Evolutionary conservation across 495 filamentous ascomycete species (phyloP).

Genomic region (Aspergillus nanangensis): DNA sequence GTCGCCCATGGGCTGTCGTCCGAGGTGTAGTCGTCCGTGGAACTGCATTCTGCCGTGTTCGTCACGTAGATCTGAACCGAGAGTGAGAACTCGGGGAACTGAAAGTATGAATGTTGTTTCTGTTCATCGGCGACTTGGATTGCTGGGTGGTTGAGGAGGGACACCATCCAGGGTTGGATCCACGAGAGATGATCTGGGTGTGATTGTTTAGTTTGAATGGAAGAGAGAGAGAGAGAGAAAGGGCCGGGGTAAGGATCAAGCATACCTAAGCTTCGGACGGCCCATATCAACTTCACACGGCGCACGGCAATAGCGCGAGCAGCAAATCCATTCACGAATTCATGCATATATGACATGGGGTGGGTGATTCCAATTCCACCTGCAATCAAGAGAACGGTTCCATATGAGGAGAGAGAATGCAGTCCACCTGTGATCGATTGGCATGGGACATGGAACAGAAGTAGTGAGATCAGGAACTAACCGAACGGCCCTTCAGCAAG

Average conservation of each 20-base stretch:
- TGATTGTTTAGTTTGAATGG: background rate
- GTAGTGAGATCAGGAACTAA: conserved; percentile 12
- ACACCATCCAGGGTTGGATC: conserved; percentile 42
- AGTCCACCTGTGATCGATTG: conserved; percentile 34
- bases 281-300: conserved; percentile 36
- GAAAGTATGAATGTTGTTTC: conserved; percentile 28
- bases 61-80: conserved; percentile 35
- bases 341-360: conserved; percentile 49
- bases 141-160: conserved; percentile 32
- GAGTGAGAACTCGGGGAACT: conserved; percentile 26
- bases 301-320: conserved; percentile 38
- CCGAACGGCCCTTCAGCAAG: conserved; percentile 56
- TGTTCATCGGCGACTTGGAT: conserved; percentile 14
- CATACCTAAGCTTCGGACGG: conserved; percentile 37
- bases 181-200: conserved; percentile 35
- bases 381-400: conserved; percentile 51
- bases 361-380: conserved; percentile 60
- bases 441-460: background rate
- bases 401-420: conserved; percentile 47
- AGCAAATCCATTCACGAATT: conserved; percentile 40
- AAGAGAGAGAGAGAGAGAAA: background rate
- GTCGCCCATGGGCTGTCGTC: conserved; percentile 29
- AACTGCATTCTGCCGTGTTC: conserved; percentile 10
- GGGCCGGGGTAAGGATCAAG: background rate
- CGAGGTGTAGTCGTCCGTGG: conserved; percentile 23